Conservation (phyloP, 2,329 filamentous ascomycete species). For the Rhytidhysteron rufulum region DNA sequence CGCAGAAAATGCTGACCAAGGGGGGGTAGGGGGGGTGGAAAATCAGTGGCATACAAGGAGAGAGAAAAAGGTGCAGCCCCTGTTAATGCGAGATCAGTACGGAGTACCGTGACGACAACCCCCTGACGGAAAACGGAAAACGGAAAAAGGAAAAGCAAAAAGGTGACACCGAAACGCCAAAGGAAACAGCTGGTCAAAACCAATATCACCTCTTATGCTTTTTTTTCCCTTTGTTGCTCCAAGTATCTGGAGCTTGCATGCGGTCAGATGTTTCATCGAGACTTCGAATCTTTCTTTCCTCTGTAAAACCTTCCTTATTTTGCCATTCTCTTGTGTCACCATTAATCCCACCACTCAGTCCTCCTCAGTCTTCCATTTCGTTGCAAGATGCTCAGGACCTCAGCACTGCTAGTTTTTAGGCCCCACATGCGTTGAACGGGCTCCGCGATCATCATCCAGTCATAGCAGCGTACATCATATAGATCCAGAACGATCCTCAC, state of each 20-base stretch:
- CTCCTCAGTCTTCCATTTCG: constrained; percentile 30
- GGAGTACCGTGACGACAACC: too few relatives aligned
- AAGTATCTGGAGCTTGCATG: neutral
- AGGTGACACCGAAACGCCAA: neutral
- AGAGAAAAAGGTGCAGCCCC: too few relatives aligned
- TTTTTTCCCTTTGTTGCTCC: neutral
- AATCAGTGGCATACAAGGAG: too few relatives aligned
- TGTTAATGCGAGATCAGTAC: too few relatives aligned
- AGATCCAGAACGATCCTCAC: constrained; percentile 34
- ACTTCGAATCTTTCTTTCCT: too few relatives aligned
- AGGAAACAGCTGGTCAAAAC: neutral
- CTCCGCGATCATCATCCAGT: constrained; percentile 36
- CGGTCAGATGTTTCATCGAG: neutral
- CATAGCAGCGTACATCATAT: constrained; percentile 29
- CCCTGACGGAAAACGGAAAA: neutral
- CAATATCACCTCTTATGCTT: constrained; percentile 2
- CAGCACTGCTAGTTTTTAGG: constrained; percentile 27
- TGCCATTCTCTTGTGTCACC: too few relatives aligned
- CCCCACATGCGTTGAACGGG: constrained; percentile 31
- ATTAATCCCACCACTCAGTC: constrained; percentile 32
- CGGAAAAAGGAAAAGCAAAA: neutral
- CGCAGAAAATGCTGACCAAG: neutral
- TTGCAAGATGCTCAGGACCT: constrained; percentile 32
- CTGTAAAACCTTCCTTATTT: too few relatives aligned
- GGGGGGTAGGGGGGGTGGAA: too few relatives aligned